Percentiles rank a stretch among this genome's conserved stretches.
Evolutionary conservation across 2,329 filamentous ascomycete species (phyloP).

Genomic region (Alternaria viburni): DNA sequence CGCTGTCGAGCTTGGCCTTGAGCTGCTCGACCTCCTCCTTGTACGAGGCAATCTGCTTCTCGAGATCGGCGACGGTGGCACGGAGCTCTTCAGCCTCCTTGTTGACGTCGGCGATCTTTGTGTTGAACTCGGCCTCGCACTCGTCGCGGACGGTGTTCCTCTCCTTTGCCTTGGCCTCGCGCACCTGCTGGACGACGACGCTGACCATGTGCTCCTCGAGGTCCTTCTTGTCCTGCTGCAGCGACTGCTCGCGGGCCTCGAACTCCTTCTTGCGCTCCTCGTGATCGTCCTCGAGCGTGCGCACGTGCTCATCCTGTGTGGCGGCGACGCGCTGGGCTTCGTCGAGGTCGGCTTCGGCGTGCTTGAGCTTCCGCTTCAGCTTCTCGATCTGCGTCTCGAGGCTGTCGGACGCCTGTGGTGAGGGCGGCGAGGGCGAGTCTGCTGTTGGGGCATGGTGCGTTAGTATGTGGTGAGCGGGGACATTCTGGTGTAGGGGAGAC

Average conservation of each 20-base stretch:
- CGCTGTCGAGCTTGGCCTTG: constrained; percentile 29
- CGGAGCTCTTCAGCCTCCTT: constrained; percentile 24
- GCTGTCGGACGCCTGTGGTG: constrained; percentile 36
- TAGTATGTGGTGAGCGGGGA: constrained; percentile 25
- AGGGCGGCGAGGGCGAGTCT: constrained; percentile 39
- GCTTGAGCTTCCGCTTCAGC: constrained; percentile 40
- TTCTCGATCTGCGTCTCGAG: constrained; percentile 40
- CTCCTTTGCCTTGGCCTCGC: constrained; percentile 48
- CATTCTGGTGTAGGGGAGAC: constrained; percentile 17
- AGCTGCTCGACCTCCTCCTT: constrained; percentile 40
- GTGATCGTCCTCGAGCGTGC: constrained; percentile 41
- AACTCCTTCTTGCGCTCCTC: constrained; percentile 40
- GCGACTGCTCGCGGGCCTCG: constrained; percentile 36
- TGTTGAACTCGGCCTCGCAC: constrained; percentile 41
- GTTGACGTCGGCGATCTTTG: constrained; percentile 30
- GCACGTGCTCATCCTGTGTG: constrained; percentile 38
- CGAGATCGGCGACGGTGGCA: constrained; percentile 28
- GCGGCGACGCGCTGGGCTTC: constrained; percentile 42
- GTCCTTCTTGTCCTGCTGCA: constrained; percentile 47
- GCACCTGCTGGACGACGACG: constrained; percentile 50
- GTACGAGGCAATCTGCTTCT: constrained; percentile 34
- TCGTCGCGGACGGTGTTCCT: constrained; percentile 44
- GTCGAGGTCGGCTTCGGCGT: constrained; percentile 38
- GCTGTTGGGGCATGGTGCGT: constrained; percentile 27
- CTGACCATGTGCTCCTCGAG: constrained; percentile 52